Conservation (phyloP, 2,329 filamentous ascomycete genomes). For the Amauroascus verrucosus region DNA sequence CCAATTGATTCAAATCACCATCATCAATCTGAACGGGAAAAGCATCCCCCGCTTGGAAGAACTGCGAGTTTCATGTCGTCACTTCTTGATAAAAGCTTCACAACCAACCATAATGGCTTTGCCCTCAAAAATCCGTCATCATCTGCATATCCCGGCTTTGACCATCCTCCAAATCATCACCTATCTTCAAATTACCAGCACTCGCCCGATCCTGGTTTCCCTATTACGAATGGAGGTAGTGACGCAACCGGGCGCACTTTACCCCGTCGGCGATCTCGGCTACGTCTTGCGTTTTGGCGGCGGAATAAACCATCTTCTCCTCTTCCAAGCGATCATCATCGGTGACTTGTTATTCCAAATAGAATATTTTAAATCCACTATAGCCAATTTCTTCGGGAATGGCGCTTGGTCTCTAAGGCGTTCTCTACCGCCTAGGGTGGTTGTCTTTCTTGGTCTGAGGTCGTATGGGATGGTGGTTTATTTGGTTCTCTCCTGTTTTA, state of each 20-base stretch:
- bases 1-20: slow-evolving; percentile 2
- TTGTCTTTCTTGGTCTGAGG: neutral
- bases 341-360: slow-evolving; percentile 2
- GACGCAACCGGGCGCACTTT: slow-evolving; percentile 14
- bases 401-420: slow-evolving; percentile 1
- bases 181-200: neutral
- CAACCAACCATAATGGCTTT: slow-evolving; percentile 11
- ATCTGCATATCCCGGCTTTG: slow-evolving; percentile 7
- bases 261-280: slow-evolving; percentile 30
- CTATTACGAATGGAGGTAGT: neutral
- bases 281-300: slow-evolving; percentile 36
- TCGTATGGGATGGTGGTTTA: slow-evolving; percentile 1
- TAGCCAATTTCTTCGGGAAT: neutral
- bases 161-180: slow-evolving; percentile 1
- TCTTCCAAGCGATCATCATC: slow-evolving; percentile 6
- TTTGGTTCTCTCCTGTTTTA: neutral
- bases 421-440: neutral
- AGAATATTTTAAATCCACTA: slow-evolving; percentile 3
- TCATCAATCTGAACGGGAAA: neutral
- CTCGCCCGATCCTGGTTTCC: neutral
- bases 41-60: slow-evolving; percentile 1
- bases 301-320: slow-evolving; percentile 19
- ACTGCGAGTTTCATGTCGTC: slow-evolving; percentile 13
- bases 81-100: slow-evolving; percentile 16
- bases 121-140: slow-evolving; percentile 10